Conservation (phyloP, 352 stramenopile genomes). For the Pythium phragmitis region DNA sequence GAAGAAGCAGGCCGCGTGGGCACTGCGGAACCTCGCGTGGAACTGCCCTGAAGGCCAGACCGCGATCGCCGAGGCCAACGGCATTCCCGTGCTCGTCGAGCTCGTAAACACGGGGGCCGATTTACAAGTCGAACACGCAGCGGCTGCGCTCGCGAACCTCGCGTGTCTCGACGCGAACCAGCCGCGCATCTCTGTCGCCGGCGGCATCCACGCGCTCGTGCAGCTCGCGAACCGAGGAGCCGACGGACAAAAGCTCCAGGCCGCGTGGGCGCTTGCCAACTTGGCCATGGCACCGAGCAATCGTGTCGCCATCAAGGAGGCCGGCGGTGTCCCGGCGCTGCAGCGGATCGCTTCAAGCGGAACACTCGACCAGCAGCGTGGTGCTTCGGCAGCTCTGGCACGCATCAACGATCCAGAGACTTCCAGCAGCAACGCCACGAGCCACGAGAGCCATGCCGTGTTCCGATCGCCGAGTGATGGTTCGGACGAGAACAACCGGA, state of each 20-base stretch:
- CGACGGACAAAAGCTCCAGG: slow-evolving; percentile 22
- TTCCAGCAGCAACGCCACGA: background rate
- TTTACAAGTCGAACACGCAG: slow-evolving; percentile 17
- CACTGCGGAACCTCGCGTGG: slow-evolving; percentile 24
- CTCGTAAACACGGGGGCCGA: slow-evolving; percentile 14
- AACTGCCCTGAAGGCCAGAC: slow-evolving; percentile 17
- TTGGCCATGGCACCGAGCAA: slow-evolving; percentile 14
- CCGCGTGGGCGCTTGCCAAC: slow-evolving; percentile 26
- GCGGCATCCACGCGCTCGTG: slow-evolving; percentile 17
- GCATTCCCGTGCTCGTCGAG: slow-evolving; percentile 15
- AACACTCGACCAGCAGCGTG: slow-evolving; percentile 14
- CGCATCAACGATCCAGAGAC: slow-evolving; percentile 15
- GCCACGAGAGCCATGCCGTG: slow-evolving; percentile 15
- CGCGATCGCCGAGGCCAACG: slow-evolving; percentile 11
- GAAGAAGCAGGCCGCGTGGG: slow-evolving; percentile 25
- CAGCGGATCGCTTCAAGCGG: slow-evolving; percentile 8
- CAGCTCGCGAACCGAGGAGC: slow-evolving; percentile 12
- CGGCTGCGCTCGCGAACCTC: slow-evolving; percentile 20
- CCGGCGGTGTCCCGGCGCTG: slow-evolving; percentile 13
- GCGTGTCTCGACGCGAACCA: slow-evolving; percentile 16
- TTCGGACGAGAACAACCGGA: slow-evolving; percentile 17
- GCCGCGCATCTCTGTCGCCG: slow-evolving; percentile 8
- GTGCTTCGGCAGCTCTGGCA: slow-evolving; percentile 9
- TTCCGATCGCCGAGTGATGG: slow-evolving; percentile 18
- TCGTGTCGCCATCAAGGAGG: slow-evolving; percentile 15